Base-by-base conservation (phyloP, 805 yeast species). In the Gaillardinia entomophila region DNA sequence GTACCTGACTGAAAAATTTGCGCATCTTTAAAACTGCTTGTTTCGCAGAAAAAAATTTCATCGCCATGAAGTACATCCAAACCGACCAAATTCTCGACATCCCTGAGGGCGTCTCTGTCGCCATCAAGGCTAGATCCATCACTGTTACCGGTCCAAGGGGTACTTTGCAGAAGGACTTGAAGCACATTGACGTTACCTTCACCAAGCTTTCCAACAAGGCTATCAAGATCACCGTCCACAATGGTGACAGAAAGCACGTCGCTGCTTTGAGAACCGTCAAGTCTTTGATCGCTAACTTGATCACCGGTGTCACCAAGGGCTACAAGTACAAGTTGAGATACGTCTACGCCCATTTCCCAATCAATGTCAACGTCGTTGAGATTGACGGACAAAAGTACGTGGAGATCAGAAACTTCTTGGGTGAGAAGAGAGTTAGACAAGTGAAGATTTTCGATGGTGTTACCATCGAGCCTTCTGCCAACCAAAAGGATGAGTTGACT, bases 271-370 rank as follows among this genome's bases (percentile, higher is more conserved):
- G 97, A 80, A 90, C 98, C 45, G 97, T 92, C 70, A 89, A 87
- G 76, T 86, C 97, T 49, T 75, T 92, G 66, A 77, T 92, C 59
- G 65, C 86, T 65, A 92, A 92, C 85, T 72, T 92, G 80, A 70
- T 92, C 73, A 85, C 84, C 53, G 99, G 99, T 84, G 98, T 92
- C 66, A 92, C 98, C 68, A 81, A 81, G 77, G 98, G 97, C 73
- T 90, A 74, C 95, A 81, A 85, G 75, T 92, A 92, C 92, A 92
- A 92, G 85, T 83, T 92, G 97, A 88, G 97, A 80, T 89, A 87
- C 71, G 98, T 92, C 49, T 94, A 90, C 68, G 99, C 98, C 82
- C 98, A 92, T 86, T 92, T 92, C 96, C 99, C 98, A 70, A 92
- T 94, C 75, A 92, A 92, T 75, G 96, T 92, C 54, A 90, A 89